These are phyloP conservation scores for Raphanus hybrid DNA, from an alignment of 441 rosid species.

Conservation along the genomic window DNA sequence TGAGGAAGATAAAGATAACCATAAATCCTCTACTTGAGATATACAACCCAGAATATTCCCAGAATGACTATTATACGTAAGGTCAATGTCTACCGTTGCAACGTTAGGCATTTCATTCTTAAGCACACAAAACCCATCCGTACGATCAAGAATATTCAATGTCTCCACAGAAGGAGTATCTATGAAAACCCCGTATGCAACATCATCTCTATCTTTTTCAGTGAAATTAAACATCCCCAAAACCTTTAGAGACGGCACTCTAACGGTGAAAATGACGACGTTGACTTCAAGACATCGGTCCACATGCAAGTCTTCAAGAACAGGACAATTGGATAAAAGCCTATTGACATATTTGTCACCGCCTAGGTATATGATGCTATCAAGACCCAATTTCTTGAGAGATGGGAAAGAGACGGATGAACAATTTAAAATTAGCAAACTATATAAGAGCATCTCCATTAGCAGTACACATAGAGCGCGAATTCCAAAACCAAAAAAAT, in stretches of 20 bases:
- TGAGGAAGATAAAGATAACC: background rate
- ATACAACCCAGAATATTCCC: background rate
- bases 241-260: background rate
- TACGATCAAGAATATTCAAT: background rate
- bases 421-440: background rate
- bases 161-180: background rate
- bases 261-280: background rate
- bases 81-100: background rate
- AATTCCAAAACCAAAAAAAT: too few relatives aligned
- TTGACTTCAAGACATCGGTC: background rate
- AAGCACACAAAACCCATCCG: background rate
- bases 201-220: too few relatives aligned
- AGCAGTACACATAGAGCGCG: too few relatives aligned
- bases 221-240: too few relatives aligned
- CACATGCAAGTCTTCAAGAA: conserved; percentile 13
- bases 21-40: background rate
- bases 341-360: background rate
- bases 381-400: background rate
- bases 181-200: background rate
- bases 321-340: conserved; percentile 2
- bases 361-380: background rate
- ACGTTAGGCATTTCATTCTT: background rate
- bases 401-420: background rate
- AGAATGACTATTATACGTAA: background rate
- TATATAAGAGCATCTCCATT: too few relatives aligned